Evolutionary conservation across 768 basidiomycete genomes (phyloP), one percentile per base, ranked within the genome.

Genomic region (Leccinum olivaceopallidum): DNA sequence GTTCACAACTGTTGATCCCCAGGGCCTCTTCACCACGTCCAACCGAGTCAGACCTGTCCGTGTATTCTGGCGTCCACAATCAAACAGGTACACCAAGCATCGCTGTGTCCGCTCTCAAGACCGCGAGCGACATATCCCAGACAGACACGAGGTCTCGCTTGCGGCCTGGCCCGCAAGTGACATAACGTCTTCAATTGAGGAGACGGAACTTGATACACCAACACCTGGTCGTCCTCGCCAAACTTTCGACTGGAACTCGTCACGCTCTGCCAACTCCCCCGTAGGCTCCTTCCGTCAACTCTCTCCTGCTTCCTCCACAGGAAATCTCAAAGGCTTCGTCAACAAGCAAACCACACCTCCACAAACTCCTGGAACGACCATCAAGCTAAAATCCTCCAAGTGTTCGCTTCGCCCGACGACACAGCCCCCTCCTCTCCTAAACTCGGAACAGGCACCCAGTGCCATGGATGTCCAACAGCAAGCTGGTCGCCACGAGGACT

Each of bases 111-210:
- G 72, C 22, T 73, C 73, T 3, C 72, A 73, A 50, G 73, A 73
- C 34, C 64, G 68, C 10, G 63, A 65, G 16, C 63, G 69, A 26
- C 57, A 67, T 36, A 66, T 75, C 22, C 72, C 51, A 8, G 65
- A 74, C n/a, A 65, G 73, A 55, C 73, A 74, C 58, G 74, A 73
- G 58, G 57, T 74, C 36, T 74, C 73, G 22, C 69, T 74, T 60
- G 74, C 70, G 6, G 73, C 74, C 4, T 69, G 74, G 44, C 60
- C 73, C 0, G 53, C 67, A 5, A 61, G 67, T 63, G 72, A 70
- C 60, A 26, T 64, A 57, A 60, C 51, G 2, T 18, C 47, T 4
- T 18, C 63, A 6, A 36, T 61, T 8, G 72, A 74, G 37, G 73
- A 75, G 7, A 61, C 62, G 8, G 65, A 73, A 16, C 65, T 66